Evolutionary conservation across 169 alveolate species (phyloP), one percentile per base, ranked within the genome.

Genomic region (Plasmodium coatneyi): DNA sequence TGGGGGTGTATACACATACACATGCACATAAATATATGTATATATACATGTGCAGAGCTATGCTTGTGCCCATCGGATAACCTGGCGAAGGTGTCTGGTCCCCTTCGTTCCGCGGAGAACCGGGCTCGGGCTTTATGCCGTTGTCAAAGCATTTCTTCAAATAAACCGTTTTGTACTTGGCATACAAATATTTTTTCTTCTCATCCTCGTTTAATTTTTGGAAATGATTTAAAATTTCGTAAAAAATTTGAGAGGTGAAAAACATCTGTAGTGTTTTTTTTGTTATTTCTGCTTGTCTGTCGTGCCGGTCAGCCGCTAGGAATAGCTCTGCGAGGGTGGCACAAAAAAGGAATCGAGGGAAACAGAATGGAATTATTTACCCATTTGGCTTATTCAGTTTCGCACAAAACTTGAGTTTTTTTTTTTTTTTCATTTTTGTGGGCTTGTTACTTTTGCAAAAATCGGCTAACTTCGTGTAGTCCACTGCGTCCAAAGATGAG

Each of bases 211-310:
- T 43, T 80, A 91, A 81, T 80, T n/a, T 43, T 80, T 16, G 71
- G 74, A 91, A 91, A 30, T 91, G 95, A 76, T 76, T 81, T 71
- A 91, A 81, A 80, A 91, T 91, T 80, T 91, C 95, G 76, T 91
- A 91, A 91, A 91, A 91, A n/a, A 91, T 91, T 81, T 91, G 82
- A 22, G 84, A 80, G 9, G 95, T 80, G 70, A 80, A 91, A 91
- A 91, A 91, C 92, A 91, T 80, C 12, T 80, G 91, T 10, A 91
- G n/a, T 74, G 95, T 91, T 71, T 46, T 80, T 80, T 91, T 91
- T 80, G 91, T 80, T 71, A 91, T 80, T 16, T 80, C 92, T 4
- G 71, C 84, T 12, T 56, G 71, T 52, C 92, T 60, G 41, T 91
- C 95, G 56, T 70, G 49, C 78, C 82, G 81, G 41, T 91, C 92